Evolutionary conservation across 2,329 filamentous ascomycete species (phyloP).

Genomic region (Diaporthe citri): DNA sequence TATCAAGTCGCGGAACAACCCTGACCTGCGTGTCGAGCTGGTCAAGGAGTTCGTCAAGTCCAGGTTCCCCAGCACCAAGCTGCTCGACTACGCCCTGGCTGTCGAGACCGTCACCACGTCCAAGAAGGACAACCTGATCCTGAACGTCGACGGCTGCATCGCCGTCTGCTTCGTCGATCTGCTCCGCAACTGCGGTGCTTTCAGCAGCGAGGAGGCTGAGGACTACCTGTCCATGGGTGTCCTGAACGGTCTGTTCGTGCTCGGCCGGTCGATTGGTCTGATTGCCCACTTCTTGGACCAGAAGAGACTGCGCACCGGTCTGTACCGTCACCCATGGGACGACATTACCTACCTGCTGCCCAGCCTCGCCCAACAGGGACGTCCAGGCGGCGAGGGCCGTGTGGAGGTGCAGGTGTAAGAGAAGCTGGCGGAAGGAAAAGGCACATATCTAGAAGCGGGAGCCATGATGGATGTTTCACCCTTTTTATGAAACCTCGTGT

Average conservation of each 20-base stretch:
- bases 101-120: slow-evolving; percentile 98
- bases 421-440: slow-evolving; percentile 33
- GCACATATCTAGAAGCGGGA: slow-evolving; percentile 35
- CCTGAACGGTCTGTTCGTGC: slow-evolving; percentile 98
- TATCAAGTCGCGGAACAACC: slow-evolving; percentile 99
- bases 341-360: slow-evolving; percentile 96
- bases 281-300: slow-evolving; percentile 99
- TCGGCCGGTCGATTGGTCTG: slow-evolving; percentile 96
- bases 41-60: slow-evolving; percentile 99
- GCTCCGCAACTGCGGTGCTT: slow-evolving; percentile 96
- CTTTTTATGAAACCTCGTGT: slow-evolving; percentile 38
- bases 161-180: slow-evolving; percentile 99
- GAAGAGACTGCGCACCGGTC: slow-evolving; percentile 97
- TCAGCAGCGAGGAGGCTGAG: slow-evolving; percentile 95
- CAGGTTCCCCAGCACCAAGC: slow-evolving; percentile 97
- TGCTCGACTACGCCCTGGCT: slow-evolving; percentile 97
- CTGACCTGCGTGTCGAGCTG: slow-evolving; percentile 98
- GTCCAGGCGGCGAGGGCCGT: slow-evolving; percentile 83
- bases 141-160: slow-evolving; percentile 98
- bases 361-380: slow-evolving; percentile 77
- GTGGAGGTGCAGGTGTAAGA: slow-evolving; percentile 86
- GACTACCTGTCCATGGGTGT: slow-evolving; percentile 99
- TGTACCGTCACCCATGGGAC: slow-evolving; percentile 99
- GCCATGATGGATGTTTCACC: slow-evolving; percentile 32
- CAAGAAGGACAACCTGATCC: slow-evolving; percentile 99